Evolutionary conservation across 169 alveolate genomes (phyloP).

Genomic region (Amoebophrya sp.): DNA sequence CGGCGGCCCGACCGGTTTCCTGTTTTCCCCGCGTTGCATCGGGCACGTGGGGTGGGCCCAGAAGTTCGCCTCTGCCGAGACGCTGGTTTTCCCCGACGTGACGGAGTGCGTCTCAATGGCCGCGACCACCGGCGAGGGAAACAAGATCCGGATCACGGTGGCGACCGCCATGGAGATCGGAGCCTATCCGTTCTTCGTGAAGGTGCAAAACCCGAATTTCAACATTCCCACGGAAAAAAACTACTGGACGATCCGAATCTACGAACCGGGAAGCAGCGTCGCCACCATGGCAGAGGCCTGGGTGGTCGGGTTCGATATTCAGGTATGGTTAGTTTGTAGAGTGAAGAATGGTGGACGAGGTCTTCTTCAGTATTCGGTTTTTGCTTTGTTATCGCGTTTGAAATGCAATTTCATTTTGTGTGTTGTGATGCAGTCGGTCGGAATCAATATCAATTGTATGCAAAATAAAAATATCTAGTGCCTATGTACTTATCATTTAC

Average conservation of each 20-base stretch:
- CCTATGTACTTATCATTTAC: no score
- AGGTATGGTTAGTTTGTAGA: no score
- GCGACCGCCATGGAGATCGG: background rate
- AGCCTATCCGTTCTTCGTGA: background rate
- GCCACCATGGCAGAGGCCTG: constrained; percentile 15
- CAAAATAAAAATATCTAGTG: no score
- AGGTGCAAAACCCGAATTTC: constrained; percentile 12
- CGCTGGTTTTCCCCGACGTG: background rate
- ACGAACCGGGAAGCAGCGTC: background rate
- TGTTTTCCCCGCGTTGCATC: background rate
- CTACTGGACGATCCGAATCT: background rate
- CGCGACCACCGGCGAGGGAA: background rate
- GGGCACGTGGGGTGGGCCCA: background rate
- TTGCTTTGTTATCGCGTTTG: no score
- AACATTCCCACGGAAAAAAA: background rate
- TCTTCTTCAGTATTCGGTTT: no score
- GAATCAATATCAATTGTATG: no score
- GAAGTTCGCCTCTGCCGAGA: background rate
- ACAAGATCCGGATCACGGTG: constrained; percentile 3
- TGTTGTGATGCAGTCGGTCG: no score
- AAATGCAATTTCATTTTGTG: no score
- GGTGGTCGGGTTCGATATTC: constrained; percentile 2
- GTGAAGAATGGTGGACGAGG: no score
- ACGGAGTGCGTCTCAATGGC: background rate
- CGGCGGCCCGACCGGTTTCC: constrained; percentile 13